These are phyloP conservation scores for Leccinum longicurvipes DNA, from an alignment of 768 basidiomycete genomes.

Conservation along the genomic window DNA sequence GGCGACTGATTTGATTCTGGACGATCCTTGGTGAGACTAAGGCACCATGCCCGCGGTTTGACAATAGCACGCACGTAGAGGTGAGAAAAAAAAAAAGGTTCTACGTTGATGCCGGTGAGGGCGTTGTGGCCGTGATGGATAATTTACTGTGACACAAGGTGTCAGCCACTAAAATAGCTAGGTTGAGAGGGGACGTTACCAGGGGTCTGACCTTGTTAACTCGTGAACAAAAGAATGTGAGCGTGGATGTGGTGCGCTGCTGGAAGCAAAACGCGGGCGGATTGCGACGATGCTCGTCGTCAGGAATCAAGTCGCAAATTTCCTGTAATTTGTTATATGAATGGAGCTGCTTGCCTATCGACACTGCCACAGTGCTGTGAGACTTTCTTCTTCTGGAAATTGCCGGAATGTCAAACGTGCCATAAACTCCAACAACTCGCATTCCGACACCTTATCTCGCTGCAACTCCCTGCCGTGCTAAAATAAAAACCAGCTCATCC, in stretches of 20 bases:
- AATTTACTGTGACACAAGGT: constrained; percentile 13
- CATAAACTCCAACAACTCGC: neutral
- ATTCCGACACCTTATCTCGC: constrained; percentile 1
- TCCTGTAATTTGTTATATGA: constrained; percentile 22
- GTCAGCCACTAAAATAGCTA: constrained; percentile 7
- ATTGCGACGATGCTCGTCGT: constrained; percentile 13
- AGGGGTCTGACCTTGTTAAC: neutral
- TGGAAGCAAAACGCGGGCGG: constrained; percentile 1
- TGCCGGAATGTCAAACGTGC: neutral
- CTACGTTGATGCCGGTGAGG: constrained; percentile 6
- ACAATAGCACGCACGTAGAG: constrained; percentile 11
- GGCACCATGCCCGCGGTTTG: neutral
- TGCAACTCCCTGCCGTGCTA: no score
- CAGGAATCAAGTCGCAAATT: constrained; percentile 17
- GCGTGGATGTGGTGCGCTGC: neutral
- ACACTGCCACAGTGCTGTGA: constrained; percentile 17
- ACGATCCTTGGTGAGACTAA: constrained; percentile 13
- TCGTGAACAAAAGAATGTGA: constrained; percentile 19
- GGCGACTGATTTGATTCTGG: constrained; percentile 10
- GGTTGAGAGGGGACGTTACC: neutral
- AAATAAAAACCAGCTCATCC: neutral
- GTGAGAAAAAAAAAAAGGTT: constrained; percentile 1
- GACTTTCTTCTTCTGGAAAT: constrained; percentile 15
- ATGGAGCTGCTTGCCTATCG: constrained; percentile 14
- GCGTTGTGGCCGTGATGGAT: constrained; percentile 6